These are phyloP conservation scores for Sequoiadendron giganteum DNA, from an alignment of 75 land plant genomes.

Conservation along the genomic window DNA sequence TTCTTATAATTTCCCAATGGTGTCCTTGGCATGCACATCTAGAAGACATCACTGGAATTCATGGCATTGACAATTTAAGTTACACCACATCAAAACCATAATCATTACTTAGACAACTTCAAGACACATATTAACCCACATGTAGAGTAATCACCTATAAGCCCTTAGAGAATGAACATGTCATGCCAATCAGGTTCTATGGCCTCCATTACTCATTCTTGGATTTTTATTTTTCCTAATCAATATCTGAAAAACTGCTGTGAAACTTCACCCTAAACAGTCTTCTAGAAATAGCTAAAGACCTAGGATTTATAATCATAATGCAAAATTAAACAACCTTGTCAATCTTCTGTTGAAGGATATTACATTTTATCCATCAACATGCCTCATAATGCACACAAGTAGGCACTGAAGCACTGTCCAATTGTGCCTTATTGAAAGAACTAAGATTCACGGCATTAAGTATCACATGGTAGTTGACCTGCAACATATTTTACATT, in stretches of 20 bases:
- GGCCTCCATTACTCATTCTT: neutral
- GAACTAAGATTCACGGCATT: no score
- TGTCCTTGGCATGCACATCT: neutral
- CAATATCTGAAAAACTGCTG: neutral
- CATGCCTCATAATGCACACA: no score
- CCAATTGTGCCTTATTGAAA: no score
- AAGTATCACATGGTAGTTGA: no score
- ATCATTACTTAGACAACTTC: neutral
- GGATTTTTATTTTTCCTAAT: neutral
- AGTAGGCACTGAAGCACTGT: no score
- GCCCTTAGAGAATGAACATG: neutral
- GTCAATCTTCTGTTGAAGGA: no score
- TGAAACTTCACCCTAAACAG: neutral
- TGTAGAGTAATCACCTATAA: neutral
- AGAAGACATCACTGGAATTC: neutral
- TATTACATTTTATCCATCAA: no score
- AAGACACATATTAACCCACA: neutral
- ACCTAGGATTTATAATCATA: no score
- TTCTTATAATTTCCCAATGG: neutral
- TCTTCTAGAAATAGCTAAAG: no score
- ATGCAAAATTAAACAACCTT: no score
- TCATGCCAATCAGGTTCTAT: neutral
- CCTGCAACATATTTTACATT: neutral
- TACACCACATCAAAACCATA: neutral
- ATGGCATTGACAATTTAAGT: neutral